phyloP scores from a whole-genome alignment of 495 filamentous ascomycete genomes.

The Annulohypoxylon maeteangense region DNA sequence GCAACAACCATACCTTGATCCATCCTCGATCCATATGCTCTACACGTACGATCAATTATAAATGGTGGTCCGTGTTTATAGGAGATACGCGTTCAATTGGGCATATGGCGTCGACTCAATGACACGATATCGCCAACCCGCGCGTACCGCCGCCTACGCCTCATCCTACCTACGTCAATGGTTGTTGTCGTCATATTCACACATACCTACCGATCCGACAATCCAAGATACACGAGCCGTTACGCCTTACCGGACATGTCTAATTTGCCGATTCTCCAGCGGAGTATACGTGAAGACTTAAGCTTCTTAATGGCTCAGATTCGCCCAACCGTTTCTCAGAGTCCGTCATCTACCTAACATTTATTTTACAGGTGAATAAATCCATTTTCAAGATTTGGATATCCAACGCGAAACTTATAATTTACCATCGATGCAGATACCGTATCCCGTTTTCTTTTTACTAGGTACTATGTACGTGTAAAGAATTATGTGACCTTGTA shows the following conservation, averaged over 20 bases:
- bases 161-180: neutral
- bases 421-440: neutral
- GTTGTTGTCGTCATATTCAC: neutral
- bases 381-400: too few species aligned
- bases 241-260: neutral
- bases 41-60: neutral
- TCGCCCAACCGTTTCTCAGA: neutral
- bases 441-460: neutral
- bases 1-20: neutral
- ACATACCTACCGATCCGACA: neutral
- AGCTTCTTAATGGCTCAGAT: neutral
- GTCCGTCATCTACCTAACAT: too few species aligned
- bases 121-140: neutral
- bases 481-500: neutral
- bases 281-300: neutral
- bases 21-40: neutral
- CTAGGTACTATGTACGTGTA: neutral
- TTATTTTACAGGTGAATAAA: too few species aligned
- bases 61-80: neutral
- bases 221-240: neutral
- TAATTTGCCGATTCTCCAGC: neutral
- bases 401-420: too few species aligned
- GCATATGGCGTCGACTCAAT: neutral
- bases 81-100: neutral
- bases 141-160: neutral